phyloP scores from a whole-genome alignment of 2,329 filamentous ascomycete species.

The Hypoxylon sp. region DNA sequence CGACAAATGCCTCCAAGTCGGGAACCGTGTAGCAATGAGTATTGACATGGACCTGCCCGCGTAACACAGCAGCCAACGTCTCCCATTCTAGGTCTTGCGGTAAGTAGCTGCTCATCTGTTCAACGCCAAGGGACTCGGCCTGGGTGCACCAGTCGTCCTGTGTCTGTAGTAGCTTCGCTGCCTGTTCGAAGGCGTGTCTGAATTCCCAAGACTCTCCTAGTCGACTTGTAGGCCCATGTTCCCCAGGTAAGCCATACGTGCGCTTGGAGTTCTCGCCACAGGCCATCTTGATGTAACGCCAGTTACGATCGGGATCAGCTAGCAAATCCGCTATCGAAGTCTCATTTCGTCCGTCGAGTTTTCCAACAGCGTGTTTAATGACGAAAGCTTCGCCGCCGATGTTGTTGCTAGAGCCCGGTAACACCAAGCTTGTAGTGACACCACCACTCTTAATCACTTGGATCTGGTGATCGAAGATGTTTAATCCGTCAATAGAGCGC shows the following conservation, averaged over 20 bases:
- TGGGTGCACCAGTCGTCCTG: constrained; percentile 79
- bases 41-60: constrained; percentile 78
- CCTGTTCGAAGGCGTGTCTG: constrained; percentile 76
- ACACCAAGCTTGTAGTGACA: constrained; percentile 77
- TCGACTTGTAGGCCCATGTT: constrained; percentile 70
- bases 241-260: constrained; percentile 69
- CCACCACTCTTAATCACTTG: constrained; percentile 80
- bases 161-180: constrained; percentile 66
- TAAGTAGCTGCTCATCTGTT: constrained; percentile 70
- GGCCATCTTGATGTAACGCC: constrained; percentile 84
- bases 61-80: constrained; percentile 71
- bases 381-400: constrained; percentile 79
- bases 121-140: constrained; percentile 65
- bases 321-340: constrained; percentile 75
- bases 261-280: constrained; percentile 79
- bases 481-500: constrained; percentile 75
- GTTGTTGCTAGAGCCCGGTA: constrained; percentile 80
- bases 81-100: constrained; percentile 76
- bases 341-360: constrained; percentile 71
- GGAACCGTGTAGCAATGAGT: constrained; percentile 80
- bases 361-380: constrained; percentile 77
- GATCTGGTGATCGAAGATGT: constrained; percentile 75
- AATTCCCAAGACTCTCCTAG: constrained; percentile 80
- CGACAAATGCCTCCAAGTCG: constrained; percentile 77
- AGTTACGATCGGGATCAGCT: constrained; percentile 74